Evolutionary conservation across 768 basidiomycete genomes (phyloP).

Genomic region (Suillus paluster): DNA sequence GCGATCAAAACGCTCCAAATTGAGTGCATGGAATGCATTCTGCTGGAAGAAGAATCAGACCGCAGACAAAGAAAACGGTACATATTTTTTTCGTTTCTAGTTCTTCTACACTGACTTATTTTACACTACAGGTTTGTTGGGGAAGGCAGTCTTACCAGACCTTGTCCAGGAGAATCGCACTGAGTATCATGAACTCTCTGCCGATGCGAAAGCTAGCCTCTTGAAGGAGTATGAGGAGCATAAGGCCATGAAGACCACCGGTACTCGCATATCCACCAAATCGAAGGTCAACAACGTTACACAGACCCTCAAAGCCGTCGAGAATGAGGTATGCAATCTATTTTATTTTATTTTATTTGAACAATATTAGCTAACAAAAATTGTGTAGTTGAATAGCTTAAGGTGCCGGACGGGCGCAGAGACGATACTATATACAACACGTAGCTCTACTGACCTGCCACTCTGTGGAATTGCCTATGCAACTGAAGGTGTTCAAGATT

Average conservation of each 20-base stretch:
- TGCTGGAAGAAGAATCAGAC: no score
- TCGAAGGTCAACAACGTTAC: conserved; percentile 14
- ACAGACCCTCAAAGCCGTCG: conserved; percentile 10
- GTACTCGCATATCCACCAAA: conserved; percentile 1
- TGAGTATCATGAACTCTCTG: background rate
- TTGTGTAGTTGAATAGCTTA: conserved; percentile 9
- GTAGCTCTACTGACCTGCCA: conserved; percentile 1
- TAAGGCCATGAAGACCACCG: background rate
- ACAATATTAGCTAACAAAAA: background rate
- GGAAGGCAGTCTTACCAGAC: no score
- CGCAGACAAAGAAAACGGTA: no score
- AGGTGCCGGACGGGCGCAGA: conserved; percentile 6
- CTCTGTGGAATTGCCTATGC: background rate
- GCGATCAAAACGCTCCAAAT: no score
- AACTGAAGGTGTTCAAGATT: background rate
- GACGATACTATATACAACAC: conserved; percentile 8
- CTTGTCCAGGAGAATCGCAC: no score
- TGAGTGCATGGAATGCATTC: no score
- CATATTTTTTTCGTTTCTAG: no score
- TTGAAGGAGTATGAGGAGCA: background rate
- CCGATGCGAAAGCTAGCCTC: background rate
- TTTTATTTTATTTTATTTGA: no score
- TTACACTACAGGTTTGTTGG: no score
- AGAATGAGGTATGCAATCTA: conserved; percentile 17
- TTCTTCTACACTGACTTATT: no score